Evolutionary conservation across 192 early-diverging fungal species (phyloP).

Genomic region (Gonapodya prolifera): DNA sequence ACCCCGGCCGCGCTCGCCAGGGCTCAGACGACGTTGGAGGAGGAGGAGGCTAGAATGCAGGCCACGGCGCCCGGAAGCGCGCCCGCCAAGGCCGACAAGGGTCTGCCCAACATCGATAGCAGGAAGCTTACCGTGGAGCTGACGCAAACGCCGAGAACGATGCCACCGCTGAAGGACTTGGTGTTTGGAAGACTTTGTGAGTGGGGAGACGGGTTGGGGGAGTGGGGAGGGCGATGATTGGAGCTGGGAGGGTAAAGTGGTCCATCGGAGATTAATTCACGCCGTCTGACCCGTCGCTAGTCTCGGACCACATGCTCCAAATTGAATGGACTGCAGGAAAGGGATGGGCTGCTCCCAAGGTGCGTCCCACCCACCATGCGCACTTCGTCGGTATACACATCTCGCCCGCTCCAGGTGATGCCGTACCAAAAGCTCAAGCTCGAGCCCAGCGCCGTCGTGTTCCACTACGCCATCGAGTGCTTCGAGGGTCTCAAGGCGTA

Average conservation of each 20-base stretch:
- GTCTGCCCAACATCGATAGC: not conserved
- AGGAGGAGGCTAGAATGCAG: not conserved
- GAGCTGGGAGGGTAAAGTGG: not conserved
- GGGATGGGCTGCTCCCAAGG: constrained; percentile 15
- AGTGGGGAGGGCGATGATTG: not conserved
- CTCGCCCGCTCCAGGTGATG: constrained; percentile 56
- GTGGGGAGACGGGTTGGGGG: not conserved
- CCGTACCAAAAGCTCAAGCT: constrained; percentile 72
- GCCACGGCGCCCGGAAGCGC: not conserved
- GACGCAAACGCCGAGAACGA: not conserved
- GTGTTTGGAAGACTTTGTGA: constrained; percentile 70
- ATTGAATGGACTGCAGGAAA: constrained; percentile 62
- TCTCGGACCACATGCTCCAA: constrained; percentile 92
- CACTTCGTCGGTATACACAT: not conserved
- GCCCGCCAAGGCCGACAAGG: not conserved
- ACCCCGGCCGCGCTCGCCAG: not conserved
- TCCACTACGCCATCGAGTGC: constrained; percentile 89
- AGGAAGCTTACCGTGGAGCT: not conserved
- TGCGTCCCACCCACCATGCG: not conserved
- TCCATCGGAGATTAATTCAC: not conserved
- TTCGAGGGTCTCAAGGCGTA: constrained; percentile 93
- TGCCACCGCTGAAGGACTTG: constrained; percentile 31
- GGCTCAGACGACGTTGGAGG: not conserved
- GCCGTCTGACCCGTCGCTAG: not conserved
- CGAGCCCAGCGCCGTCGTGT: constrained; percentile 75